Conservation (phyloP, 2,329 filamentous ascomycete genomes). For the Phoma sp. region DNA sequence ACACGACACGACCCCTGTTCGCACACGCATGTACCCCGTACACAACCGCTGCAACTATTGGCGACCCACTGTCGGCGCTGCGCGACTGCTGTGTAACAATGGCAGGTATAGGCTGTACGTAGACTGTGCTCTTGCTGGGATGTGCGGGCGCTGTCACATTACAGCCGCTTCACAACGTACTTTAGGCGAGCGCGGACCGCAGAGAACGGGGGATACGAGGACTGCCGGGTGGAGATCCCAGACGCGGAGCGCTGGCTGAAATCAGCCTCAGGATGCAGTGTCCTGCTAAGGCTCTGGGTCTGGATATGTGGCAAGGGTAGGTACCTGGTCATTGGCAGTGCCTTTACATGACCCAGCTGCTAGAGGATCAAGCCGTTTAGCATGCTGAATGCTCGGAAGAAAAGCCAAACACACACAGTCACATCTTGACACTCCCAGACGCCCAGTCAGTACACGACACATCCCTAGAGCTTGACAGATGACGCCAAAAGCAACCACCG, state of each 20-base stretch:
- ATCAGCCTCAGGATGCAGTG: neutral
- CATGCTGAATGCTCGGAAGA: too few relatives aligned
- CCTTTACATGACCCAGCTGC: too few relatives aligned
- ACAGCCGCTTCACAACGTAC: neutral
- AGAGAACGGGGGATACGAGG: neutral
- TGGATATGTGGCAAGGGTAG: neutral
- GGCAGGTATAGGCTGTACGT: neutral
- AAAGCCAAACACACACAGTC: too few relatives aligned
- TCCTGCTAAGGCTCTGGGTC: neutral
- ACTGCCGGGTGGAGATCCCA: neutral
- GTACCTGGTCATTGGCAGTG: neutral
- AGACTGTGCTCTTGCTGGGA: neutral
- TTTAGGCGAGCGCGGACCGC: neutral
- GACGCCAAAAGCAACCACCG: neutral
- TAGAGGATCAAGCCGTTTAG: too few relatives aligned
- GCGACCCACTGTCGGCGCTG: slow-evolving; percentile 8
- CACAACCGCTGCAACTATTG: slow-evolving; percentile 18
- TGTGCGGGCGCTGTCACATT: neutral
- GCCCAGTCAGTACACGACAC: too few relatives aligned
- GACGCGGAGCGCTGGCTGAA: neutral
- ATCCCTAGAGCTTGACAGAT: neutral
- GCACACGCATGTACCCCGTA: slow-evolving; percentile 3
- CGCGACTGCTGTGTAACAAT: slow-evolving; percentile 12
- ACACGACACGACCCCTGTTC: slow-evolving; percentile 16
- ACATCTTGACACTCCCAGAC: too few relatives aligned